Percentiles rank a stretch among this genome's conserved stretches.
These are phyloP conservation scores for Vanderwaltozyma tropicalis DNA, from an alignment of 805 yeast genomes.

Conservation along the genomic window DNA sequence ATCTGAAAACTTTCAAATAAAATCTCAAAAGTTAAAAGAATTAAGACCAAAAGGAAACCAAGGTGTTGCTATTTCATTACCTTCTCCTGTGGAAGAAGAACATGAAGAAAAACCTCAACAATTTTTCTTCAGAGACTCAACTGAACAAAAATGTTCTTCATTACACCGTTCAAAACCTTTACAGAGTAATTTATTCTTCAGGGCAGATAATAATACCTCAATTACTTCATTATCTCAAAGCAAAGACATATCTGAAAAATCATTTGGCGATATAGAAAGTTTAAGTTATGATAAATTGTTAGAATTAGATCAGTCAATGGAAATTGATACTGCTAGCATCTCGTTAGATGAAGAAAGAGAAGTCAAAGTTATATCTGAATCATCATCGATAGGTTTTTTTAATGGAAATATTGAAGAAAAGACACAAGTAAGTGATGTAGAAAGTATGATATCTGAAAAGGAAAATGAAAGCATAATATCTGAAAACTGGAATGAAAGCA, in stretches of 20 bases:
- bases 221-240: not conserved
- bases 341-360: no score
- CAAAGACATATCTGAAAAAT: constrained; percentile 3
- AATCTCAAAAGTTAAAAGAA: constrained; percentile 10
- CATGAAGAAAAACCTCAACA: no score
- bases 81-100: not conserved
- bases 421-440: constrained; percentile 7
- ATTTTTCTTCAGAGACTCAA: not conserved
- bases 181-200: constrained; percentile 7
- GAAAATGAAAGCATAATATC: not conserved
- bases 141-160: not conserved
- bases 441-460: constrained; percentile 13
- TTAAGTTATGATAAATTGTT: constrained; percentile 19
- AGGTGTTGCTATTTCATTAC: constrained; percentile 11
- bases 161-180: constrained; percentile 18
- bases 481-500: not conserved
- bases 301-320: constrained; percentile 16
- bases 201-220: not conserved
- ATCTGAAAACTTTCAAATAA: constrained; percentile 6
- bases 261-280: constrained; percentile 16
- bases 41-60: constrained; percentile 6
- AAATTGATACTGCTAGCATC: no score
- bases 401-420: not conserved
- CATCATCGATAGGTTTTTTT: constrained; percentile 10
- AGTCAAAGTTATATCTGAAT: constrained; percentile 11